Evolutionary conservation across 768 basidiomycete species (phyloP).

Genomic region (Cyclocybe cylindracea): DNA sequence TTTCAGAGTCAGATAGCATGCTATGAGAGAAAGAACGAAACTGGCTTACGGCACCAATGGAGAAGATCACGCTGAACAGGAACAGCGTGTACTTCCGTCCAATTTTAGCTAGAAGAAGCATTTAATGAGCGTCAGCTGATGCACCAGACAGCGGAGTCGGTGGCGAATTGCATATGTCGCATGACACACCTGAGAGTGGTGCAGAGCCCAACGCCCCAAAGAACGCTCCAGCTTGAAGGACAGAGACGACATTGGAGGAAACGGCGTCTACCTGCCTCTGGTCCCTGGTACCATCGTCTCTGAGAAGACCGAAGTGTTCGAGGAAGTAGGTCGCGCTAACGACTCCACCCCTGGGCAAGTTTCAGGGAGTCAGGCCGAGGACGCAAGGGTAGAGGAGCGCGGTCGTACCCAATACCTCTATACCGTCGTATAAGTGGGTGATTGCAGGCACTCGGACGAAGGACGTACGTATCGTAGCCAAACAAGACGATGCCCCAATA

Average conservation of each 20-base stretch:
- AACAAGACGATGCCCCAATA: constrained; percentile 86
- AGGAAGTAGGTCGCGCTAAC: constrained; percentile 64
- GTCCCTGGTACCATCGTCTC: constrained; percentile 43
- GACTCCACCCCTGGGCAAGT: constrained; percentile 59
- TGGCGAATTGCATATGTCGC: not conserved
- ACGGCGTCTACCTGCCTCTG: constrained; percentile 43
- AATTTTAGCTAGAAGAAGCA: constrained; percentile 46
- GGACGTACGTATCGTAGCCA: constrained; percentile 74
- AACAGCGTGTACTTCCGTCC: constrained; percentile 70
- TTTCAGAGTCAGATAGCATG: not conserved
- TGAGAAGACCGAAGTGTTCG: constrained; percentile 58
- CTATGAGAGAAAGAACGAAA: not conserved
- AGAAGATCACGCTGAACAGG: constrained; percentile 62
- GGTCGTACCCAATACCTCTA: constrained; percentile 26
- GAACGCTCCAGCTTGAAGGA: constrained; percentile 86
- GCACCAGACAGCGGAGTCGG: not conserved
- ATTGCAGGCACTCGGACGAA: not conserved
- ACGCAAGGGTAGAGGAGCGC: not conserved
- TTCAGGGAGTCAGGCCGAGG: not conserved
- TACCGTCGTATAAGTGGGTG: not conserved
- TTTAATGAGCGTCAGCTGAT: not conserved
- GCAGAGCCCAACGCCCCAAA: constrained; percentile 81
- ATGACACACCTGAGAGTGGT: constrained; percentile 59
- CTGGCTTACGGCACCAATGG: constrained; percentile 64
- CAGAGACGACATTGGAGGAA: constrained; percentile 85